Conservation (phyloP, 2,329 filamentous ascomycete species). For the Fusarium ambrosium region DNA sequence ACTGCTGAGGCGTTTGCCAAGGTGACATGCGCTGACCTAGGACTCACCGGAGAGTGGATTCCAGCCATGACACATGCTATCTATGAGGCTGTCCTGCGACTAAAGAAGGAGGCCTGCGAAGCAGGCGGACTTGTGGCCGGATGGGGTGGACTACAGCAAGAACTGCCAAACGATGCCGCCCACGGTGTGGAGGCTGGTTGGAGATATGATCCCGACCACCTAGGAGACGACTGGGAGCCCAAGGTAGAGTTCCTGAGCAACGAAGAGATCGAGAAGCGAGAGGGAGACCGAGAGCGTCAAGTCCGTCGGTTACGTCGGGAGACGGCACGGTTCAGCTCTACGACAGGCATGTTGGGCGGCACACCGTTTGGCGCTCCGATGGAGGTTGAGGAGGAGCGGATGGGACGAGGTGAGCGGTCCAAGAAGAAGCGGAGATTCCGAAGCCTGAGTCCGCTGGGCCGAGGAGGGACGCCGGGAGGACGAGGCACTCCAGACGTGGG, state of each 20-base stretch:
- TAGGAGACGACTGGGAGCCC: conserved; percentile 87
- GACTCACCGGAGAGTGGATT: conserved; percentile 91
- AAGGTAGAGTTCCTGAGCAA: conserved; percentile 87
- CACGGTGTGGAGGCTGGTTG: conserved; percentile 88
- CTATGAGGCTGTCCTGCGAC: conserved; percentile 90
- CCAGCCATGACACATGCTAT: conserved; percentile 96
- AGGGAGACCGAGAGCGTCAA: conserved; percentile 93
- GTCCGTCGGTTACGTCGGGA: conserved; percentile 88
- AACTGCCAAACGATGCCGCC: conserved; percentile 90
- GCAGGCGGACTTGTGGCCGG: conserved; percentile 87
- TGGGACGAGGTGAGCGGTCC: conserved; percentile 91
- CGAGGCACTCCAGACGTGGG: conserved; percentile 86
- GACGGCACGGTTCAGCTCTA: conserved; percentile 92
- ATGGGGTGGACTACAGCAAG: conserved; percentile 69
- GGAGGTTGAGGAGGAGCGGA: conserved; percentile 79
- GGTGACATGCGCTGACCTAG: conserved; percentile 92
- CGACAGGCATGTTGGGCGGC: conserved; percentile 83
- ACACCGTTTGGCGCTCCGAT: conserved; percentile 72
- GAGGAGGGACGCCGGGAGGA: conserved; percentile 72
- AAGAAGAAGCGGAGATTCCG: conserved; percentile 96
- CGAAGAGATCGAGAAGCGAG: conserved; percentile 97
- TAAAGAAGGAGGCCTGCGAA: conserved; percentile 98
- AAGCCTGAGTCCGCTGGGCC: conserved; percentile 85
- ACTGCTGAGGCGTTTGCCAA: conserved; percentile 94
- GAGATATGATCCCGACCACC: conserved; percentile 93